A percentile compares a stretch with the other conserved stretches of the same genome.
Conservation (phyloP, 2,329 filamentous ascomycete genomes). For the Aspergillus pseudotamarii region DNA sequence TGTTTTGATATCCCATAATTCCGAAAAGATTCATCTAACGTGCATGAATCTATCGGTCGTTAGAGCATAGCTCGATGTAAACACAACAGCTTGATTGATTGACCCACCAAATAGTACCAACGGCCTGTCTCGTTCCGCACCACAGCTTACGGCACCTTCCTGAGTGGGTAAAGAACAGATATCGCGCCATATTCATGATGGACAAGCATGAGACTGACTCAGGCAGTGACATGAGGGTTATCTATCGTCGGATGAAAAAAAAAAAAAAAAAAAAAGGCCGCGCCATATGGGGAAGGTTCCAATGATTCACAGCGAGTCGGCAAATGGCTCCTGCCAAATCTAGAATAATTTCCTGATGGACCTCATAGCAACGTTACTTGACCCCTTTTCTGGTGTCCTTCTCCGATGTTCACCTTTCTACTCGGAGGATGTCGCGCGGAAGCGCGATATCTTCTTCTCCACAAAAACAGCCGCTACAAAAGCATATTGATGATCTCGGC, state of each 20-base stretch:
- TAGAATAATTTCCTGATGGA: neutral
- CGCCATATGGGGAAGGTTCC: neutral
- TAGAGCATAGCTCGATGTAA: neutral
- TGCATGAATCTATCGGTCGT: neutral
- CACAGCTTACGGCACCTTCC: neutral
- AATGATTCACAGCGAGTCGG: neutral
- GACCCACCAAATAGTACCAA: neutral
- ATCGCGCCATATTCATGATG: neutral
- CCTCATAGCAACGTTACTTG: neutral
- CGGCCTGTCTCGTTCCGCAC: neutral
- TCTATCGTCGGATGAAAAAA: neutral
- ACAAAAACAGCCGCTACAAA: slow-evolving; percentile 4
- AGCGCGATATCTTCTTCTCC: neutral
- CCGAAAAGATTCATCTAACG: neutral
- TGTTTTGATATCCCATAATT: neutral
- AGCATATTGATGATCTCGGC: slow-evolving; percentile 20
- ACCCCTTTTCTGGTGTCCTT: neutral
- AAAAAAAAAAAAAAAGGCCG: neutral
- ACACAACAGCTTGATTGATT: neutral
- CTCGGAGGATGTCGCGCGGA: neutral
- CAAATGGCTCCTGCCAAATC: neutral
- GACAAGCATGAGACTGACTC: neutral
- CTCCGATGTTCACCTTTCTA: neutral
- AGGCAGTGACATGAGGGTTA: neutral
- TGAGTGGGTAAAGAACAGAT: neutral